Evolutionary conservation across 768 basidiomycete species (phyloP).

Genomic region (Fistulinella prunicolor): DNA sequence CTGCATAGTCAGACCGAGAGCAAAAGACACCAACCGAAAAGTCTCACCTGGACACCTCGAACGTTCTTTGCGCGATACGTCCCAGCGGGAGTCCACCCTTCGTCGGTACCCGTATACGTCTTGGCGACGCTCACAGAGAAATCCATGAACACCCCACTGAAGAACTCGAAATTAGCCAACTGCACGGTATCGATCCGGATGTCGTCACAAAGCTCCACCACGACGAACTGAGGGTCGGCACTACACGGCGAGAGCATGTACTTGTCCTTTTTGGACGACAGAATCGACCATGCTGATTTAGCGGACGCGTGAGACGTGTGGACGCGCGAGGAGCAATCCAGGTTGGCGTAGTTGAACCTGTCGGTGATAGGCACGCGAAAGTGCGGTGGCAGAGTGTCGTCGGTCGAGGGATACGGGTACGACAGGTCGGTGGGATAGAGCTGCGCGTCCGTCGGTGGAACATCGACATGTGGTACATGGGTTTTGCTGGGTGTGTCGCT

Average conservation of each 20-base stretch:
- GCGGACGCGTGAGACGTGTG: slow-evolving; percentile 79
- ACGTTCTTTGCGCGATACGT: slow-evolving; percentile 85
- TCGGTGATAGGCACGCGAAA: slow-evolving; percentile 76
- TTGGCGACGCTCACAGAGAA: slow-evolving; percentile 86
- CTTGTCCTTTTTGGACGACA: slow-evolving; percentile 85
- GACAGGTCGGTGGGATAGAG: slow-evolving; percentile 14
- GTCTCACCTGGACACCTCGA: slow-evolving; percentile 81
- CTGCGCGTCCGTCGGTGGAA: slow-evolving; percentile 4
- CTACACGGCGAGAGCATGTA: slow-evolving; percentile 97
- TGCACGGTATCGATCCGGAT: slow-evolving; percentile 96
- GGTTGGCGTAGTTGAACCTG: slow-evolving; percentile 91
- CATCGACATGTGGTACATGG: slow-evolving; percentile 3
- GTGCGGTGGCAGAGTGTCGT: slow-evolving; percentile 47
- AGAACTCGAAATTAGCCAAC: slow-evolving; percentile 96
- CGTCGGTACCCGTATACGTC: slow-evolving; percentile 58
- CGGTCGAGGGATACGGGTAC: slow-evolving; percentile 10
- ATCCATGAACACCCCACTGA: slow-evolving; percentile 93
- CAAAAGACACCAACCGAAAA: neutral
- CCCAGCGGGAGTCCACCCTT: slow-evolving; percentile 72
- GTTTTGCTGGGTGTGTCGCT: neutral
- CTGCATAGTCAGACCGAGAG: neutral
- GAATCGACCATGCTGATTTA: slow-evolving; percentile 78
- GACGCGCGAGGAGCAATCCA: slow-evolving; percentile 92
- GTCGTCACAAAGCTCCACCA: slow-evolving; percentile 97
- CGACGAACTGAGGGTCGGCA: slow-evolving; percentile 64